These are phyloP conservation scores for Insectozyma bohioensis DNA, from an alignment of 1,139 yeast species.

Conservation along the genomic window DNA sequence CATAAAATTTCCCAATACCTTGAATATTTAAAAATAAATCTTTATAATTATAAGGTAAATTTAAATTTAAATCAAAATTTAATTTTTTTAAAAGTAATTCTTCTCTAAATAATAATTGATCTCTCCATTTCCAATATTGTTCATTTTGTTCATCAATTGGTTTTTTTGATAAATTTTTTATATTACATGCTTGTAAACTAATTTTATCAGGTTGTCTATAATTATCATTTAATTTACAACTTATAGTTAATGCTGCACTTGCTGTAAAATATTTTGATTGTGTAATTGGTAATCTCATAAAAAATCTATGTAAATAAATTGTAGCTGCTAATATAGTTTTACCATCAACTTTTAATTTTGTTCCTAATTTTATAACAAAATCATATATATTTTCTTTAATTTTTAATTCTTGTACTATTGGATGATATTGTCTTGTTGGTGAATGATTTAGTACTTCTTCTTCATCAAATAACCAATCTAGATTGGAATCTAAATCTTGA, in stretches of 20 bases:
- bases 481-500: not conserved
- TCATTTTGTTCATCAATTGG: slow-evolving; percentile 42
- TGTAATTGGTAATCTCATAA: slow-evolving; percentile 44
- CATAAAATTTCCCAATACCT: slow-evolving; percentile 17
- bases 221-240: slow-evolving; percentile 44
- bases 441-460: slow-evolving; percentile 28
- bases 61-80: slow-evolving; percentile 41
- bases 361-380: slow-evolving; percentile 39
- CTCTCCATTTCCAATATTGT: slow-evolving; percentile 48
- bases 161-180: slow-evolving; percentile 23
- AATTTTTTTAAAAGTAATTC: slow-evolving; percentile 41
- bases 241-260: slow-evolving; percentile 44
- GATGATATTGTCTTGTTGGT: slow-evolving; percentile 27
- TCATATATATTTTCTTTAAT: slow-evolving; percentile 42
- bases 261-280: slow-evolving; percentile 48
- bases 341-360: slow-evolving; percentile 42
- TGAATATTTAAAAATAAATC: slow-evolving; percentile 15
- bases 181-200: slow-evolving; percentile 36
- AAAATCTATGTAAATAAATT: slow-evolving; percentile 40
- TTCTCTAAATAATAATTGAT: slow-evolving; percentile 45
- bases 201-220: slow-evolving; percentile 46
- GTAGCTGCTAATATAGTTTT: slow-evolving; percentile 46
- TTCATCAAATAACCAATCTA: slow-evolving; percentile 36
- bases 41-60: slow-evolving; percentile 39
- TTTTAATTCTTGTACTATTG: slow-evolving; percentile 34